phyloP scores from a whole-genome alignment of 192 early-diverging fungal species.

The Gonapodya prolifera region DNA sequence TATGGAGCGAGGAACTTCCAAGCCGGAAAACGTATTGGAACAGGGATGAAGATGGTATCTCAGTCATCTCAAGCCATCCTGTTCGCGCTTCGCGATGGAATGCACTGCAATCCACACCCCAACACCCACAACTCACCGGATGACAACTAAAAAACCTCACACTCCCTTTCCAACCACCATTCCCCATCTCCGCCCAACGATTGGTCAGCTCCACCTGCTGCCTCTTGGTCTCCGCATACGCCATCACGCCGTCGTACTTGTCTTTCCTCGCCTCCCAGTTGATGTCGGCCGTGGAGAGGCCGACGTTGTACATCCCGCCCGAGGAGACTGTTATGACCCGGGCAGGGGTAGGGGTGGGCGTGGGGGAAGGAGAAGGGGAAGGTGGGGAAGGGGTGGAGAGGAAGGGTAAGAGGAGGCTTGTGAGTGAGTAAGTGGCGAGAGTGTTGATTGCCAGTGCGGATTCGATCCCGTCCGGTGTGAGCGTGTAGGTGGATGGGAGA shows the following conservation, averaged over 20 bases:
- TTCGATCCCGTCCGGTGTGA: slow-evolving; percentile 17
- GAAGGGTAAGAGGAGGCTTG: slow-evolving; percentile 13
- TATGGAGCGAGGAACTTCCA: too few relatives aligned
- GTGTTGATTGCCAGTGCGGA: slow-evolving; percentile 16
- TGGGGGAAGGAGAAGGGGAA: too few relatives aligned
- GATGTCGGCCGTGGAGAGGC: slow-evolving; percentile 4
- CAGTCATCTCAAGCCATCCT: too few relatives aligned
- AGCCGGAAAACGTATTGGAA: too few relatives aligned
- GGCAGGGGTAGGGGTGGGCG: not conserved
- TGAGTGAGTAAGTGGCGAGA: slow-evolving; percentile 14
- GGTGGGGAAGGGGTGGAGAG: too few relatives aligned
- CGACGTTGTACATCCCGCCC: slow-evolving; percentile 17
- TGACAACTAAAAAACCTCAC: too few relatives aligned
- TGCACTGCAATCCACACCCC: too few relatives aligned
- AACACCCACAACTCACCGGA: too few relatives aligned
- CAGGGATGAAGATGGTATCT: too few relatives aligned
- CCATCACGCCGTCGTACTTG: slow-evolving; percentile 11
- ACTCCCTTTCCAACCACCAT: too few relatives aligned
- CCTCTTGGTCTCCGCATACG: slow-evolving; percentile 19
- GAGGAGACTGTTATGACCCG: slow-evolving; percentile 9
- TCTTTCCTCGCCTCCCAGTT: not conserved
- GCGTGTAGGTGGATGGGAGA: not conserved
- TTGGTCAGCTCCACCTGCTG: slow-evolving; percentile 19
- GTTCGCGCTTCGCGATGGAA: too few relatives aligned
- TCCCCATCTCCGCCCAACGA: slow-evolving; percentile 12